Evolutionary conservation across 139 green algal genomes (phyloP), one percentile per base, ranked within the genome.

Genomic region (Mychonastes homosphaera): DNA sequence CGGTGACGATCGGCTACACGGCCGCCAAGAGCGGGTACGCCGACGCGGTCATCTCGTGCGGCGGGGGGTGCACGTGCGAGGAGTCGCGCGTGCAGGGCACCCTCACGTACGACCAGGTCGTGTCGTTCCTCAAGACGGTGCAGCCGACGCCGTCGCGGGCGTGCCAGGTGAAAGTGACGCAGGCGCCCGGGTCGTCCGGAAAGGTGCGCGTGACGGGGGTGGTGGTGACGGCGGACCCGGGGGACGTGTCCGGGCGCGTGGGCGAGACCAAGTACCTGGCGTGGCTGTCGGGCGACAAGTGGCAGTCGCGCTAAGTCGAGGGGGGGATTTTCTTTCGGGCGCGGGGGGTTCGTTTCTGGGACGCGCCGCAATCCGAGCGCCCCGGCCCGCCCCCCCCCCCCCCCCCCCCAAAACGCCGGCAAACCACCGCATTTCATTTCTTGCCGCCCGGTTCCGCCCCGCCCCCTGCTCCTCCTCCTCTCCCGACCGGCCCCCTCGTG

Each of bases 191-290:
- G 39, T 56, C 40, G 40, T 40, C 61, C 8, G 28, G 40, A 7
- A 67, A 67, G 30, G 27, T 67, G 26, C 32, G 61, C 3, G 18
- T 67, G 6, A 48, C 39, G 4, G 61, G 61, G 7, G 47, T 67
- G 6, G 61, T 40, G 0, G 40, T 61, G 6, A 67, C 50, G 2
- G 49, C 50, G 19, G 61, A 67, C 41, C 50, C 61, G 9, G 61
- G 61, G 2, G 30, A 18, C 15, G 27, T 67, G n/a, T 43, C 6
- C 19, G 61, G 36, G 16, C 61, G 61, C 33, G 57, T 67, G 15
- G 61, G 61, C 38, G 61, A 67, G 43, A 40, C 54, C 12, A 67
- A 55, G 26, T 67, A 67, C 41, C 60, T 67, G 61, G 28, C 50
- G 19, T 67, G 61, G 61, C 32, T 67, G 26, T 18, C 30, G 7